Base-by-base conservation (phyloP, 2,329 filamentous ascomycete species). In the Fusarium citri region DNA sequence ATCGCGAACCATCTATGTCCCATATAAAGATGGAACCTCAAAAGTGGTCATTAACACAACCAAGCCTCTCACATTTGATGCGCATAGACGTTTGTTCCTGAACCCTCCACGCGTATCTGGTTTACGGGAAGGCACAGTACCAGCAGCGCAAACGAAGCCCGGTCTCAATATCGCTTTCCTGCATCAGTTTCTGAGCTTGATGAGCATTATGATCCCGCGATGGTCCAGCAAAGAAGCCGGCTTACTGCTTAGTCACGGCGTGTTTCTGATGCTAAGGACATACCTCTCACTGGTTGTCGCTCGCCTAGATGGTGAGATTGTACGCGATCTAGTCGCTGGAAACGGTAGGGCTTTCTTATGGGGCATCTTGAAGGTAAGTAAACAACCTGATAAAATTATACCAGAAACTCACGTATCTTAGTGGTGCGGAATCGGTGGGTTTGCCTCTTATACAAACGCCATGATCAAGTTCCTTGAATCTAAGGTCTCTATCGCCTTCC, bases 391-490 rank as follows among this genome's bases (percentile, higher is more conserved):
- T 8, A 8, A 14, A n/a, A 23, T 9, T 8, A 15, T 12, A n/a
- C 18, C 22, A 22, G 11, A 30, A 20, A 30, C 66, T 64, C 41
- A 66, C 48, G 41, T 47, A 55, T 28, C 46, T 67, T 54, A 89
- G 85, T 99, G 96, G 96, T 94, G 94, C 71, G 94, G 95, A 5
- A 91, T 99, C 37, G 96, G 96, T 43, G 93, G 92, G 4, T 90
- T 98, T 69, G 95, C 94, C 11, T 97, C 95, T 1, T 99, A 99
- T 77, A 98, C 95, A 53, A 99, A 99, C 80, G 94, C 95, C 57
- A 98, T 97, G 92, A 99, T 99, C 85, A 98, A 98, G 80, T 99
- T 93, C 81, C 87, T 99, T 68, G 95, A 99, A 81, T 95, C 93
- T 53, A 99, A 99, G 83, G 94, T 99, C 56, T 97, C 95, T 9